These are phyloP conservation scores for Heritiera fomes DNA, from an alignment of 345 rosid species.

Conservation along the genomic window DNA sequence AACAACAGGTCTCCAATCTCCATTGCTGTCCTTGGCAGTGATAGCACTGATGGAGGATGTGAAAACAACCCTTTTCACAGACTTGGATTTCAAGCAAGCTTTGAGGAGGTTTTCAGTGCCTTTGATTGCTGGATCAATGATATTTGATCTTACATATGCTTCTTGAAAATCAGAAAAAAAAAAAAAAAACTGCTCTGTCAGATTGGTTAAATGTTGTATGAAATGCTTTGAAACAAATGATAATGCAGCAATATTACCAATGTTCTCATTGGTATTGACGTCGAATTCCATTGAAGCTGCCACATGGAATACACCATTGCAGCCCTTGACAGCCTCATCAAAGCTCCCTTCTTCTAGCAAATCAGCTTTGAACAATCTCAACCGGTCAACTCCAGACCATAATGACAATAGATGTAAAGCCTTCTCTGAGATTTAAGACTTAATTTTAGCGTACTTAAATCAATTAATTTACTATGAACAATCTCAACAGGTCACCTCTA, in stretches of 20 bases:
- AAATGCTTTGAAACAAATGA: not conserved
- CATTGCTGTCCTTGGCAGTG: constrained; percentile 58
- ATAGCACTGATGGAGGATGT: constrained; percentile 88
- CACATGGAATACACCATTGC: constrained; percentile 81
- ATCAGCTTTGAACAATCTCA: constrained; percentile 74
- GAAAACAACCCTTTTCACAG: constrained; percentile 74
- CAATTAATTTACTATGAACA: not conserved
- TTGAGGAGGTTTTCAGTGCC: constrained; percentile 73
- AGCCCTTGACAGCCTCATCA: constrained; percentile 71
- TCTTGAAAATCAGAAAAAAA: constrained; percentile 37
- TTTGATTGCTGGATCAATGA: constrained; percentile 61
- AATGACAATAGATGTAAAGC: constrained; percentile 35
- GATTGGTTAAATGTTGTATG: too few relatives aligned
- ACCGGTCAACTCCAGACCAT: constrained; percentile 47
- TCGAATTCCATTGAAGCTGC: constrained; percentile 83
- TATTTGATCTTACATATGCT: constrained; percentile 47
- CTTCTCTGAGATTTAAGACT: constrained; percentile 42
- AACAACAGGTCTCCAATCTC: constrained; percentile 56
- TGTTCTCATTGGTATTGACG: constrained; percentile 29
- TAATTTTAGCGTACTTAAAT: not conserved
- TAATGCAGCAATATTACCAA: constrained; percentile 35
- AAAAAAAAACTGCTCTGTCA: not conserved
- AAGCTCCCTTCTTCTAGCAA: constrained; percentile 73
- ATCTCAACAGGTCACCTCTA: too few relatives aligned
- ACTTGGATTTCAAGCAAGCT: constrained; percentile 63